A percentile compares a stretch with the other conserved stretches of the same genome.
These are phyloP conservation scores for Leucogyrophana mollusca DNA, from an alignment of 768 basidiomycete genomes.

Conservation along the genomic window DNA sequence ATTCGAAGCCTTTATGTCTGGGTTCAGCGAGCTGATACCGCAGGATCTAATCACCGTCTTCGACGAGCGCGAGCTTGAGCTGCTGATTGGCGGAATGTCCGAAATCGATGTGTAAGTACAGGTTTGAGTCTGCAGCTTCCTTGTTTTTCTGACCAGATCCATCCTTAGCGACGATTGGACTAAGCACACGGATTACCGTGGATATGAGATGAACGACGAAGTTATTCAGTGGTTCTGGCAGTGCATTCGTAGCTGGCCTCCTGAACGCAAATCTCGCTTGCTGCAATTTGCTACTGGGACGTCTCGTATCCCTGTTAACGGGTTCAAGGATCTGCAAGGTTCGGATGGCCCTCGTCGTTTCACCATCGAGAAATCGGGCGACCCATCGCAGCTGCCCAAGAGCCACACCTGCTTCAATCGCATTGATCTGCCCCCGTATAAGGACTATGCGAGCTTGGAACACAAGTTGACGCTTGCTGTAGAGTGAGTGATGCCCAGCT, in stretches of 20 bases:
- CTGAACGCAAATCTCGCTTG: constrained; percentile 94
- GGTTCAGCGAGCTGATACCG: constrained; percentile 98
- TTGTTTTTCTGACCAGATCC: not conserved
- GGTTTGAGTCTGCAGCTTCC: not conserved
- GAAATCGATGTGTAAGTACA: constrained; percentile 95
- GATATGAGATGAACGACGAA: constrained; percentile 92
- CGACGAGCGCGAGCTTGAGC: constrained; percentile 95
- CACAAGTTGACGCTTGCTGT: constrained; percentile 94
- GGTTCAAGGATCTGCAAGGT: constrained; percentile 98
- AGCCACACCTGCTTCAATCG: constrained; percentile 96
- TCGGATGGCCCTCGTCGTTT: constrained; percentile 96
- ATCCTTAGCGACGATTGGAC: constrained; percentile 87
- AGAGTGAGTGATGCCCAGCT: constrained; percentile 59
- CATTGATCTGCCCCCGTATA: constrained; percentile 97
- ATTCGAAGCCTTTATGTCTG: constrained; percentile 99
- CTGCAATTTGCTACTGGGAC: constrained; percentile 98
- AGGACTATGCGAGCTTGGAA: constrained; percentile 90
- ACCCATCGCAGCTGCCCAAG: constrained; percentile 95
- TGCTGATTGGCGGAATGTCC: constrained; percentile 98
- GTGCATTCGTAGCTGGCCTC: constrained; percentile 95
- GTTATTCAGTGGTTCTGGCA: constrained; percentile 99
- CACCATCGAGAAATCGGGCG: constrained; percentile 98
- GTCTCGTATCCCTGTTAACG: constrained; percentile 95
- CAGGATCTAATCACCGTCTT: constrained; percentile 98
- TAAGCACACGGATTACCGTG: constrained; percentile 98